A percentile compares a stretch with the other conserved stretches of the same genome.
Evolutionary conservation across 768 basidiomycete genomes (phyloP).

Genomic region (Boletus huronensis): DNA sequence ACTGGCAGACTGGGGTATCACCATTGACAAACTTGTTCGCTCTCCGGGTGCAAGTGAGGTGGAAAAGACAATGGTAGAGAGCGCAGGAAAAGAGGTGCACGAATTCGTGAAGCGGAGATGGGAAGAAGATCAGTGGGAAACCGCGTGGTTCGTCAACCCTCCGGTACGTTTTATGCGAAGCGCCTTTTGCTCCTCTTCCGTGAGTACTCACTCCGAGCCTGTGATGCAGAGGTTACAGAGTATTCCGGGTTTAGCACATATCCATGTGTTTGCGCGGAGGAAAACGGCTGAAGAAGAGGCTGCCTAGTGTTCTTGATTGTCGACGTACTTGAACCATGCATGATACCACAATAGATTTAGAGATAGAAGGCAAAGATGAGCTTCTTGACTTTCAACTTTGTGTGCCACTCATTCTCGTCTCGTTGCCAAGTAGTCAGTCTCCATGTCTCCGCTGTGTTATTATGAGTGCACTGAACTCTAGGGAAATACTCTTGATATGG

Average conservation of each 20-base stretch:
- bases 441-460: too few species aligned
- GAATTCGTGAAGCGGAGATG: constrained; percentile 64
- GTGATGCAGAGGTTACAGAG: constrained; percentile 69
- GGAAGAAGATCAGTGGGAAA: constrained; percentile 78
- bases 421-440: neutral
- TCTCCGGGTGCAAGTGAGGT: constrained; percentile 49
- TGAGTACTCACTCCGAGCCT: neutral
- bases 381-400: neutral
- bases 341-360: neutral
- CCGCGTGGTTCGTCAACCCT: constrained; percentile 90
- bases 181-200: neutral
- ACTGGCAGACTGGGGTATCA: constrained; percentile 68
- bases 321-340: neutral
- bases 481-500: neutral
- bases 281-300: constrained; percentile 35
- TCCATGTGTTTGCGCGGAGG: constrained; percentile 79
- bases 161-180: constrained; percentile 47
- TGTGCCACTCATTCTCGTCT: neutral
- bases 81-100: constrained; percentile 56
- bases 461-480: neutral
- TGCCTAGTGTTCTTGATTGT: constrained; percentile 13
- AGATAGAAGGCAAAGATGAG: constrained; percentile 5
- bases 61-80: constrained; percentile 48
- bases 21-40: constrained; percentile 54
- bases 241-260: constrained; percentile 74